phyloP scores from a whole-genome alignment of 352 stramenopile genomes.

The Thraustochytrium sp. region DNA sequence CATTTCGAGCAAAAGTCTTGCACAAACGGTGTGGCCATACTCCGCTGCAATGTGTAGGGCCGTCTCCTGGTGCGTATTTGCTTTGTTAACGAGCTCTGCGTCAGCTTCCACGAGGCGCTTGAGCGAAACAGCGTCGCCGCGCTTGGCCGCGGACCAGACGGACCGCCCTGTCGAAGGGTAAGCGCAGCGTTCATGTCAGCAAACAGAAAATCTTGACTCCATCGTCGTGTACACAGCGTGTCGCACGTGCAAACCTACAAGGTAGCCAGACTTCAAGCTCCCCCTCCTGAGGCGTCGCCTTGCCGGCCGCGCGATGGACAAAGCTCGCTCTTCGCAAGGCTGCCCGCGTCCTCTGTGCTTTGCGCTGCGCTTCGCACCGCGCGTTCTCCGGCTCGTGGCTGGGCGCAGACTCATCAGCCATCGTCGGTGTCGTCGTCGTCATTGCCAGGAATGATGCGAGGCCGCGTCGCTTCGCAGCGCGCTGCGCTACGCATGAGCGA shows the following conservation, averaged over 20 bases:
- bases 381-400: too few relatives aligned
- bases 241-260: too few relatives aligned
- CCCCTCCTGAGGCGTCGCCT: neutral
- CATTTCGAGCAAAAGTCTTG: conserved; percentile 49
- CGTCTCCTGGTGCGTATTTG: conserved; percentile 37
- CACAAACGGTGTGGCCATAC: conserved; percentile 46
- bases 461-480: too few relatives aligned
- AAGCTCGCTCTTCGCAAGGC: neutral
- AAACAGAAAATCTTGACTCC: too few relatives aligned
- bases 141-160: neutral
- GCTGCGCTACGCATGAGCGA: too few relatives aligned
- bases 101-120: conserved; percentile 3
- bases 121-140: neutral
- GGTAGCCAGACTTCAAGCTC: neutral
- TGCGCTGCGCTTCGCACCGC: too few relatives aligned
- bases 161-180: neutral
- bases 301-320: neutral
- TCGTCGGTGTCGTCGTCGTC: too few relatives aligned
- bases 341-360: too few relatives aligned
- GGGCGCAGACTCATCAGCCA: too few relatives aligned
- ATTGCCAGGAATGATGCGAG: too few relatives aligned
- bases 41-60: conserved; percentile 50
- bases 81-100: neutral
- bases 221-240: too few relatives aligned
- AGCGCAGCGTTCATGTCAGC: too few relatives aligned